Percentiles rank a stretch among this genome's conserved stretches.
phyloP scores from a whole-genome alignment of 129 eudicot species.

The Centrapalus pauciflorus region DNA sequence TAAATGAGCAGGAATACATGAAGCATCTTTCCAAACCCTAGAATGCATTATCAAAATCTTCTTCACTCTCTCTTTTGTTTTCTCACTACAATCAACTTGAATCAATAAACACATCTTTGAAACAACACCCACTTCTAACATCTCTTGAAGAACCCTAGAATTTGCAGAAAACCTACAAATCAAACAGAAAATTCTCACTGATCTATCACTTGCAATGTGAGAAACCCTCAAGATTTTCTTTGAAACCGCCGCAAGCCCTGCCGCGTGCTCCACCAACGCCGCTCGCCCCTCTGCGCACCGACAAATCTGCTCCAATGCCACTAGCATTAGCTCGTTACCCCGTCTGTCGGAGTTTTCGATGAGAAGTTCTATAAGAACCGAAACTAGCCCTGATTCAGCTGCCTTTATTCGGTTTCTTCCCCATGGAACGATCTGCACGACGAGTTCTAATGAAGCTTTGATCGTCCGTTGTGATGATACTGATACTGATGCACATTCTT shows the following conservation, averaged over 20 bases:
- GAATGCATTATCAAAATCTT: constrained; percentile 49
- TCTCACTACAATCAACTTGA: constrained; percentile 49
- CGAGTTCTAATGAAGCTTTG: constrained; percentile 36
- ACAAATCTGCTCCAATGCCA: constrained; percentile 43
- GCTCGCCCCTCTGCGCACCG: constrained; percentile 69
- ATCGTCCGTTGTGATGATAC: constrained; percentile 36
- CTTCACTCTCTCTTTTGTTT: constrained; percentile 50
- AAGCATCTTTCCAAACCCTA: constrained; percentile 52
- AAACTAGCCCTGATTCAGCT: constrained; percentile 45
- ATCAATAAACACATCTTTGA: constrained; percentile 55
- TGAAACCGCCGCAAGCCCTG: constrained; percentile 56
- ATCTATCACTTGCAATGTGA: constrained; percentile 48
- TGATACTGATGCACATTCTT: constrained; percentile 23
- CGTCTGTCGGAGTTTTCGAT: constrained; percentile 42
- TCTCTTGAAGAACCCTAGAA: constrained; percentile 42
- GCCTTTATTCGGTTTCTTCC: constrained; percentile 58
- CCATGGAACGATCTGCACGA: constrained; percentile 30
- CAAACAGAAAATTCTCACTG: constrained; percentile 45
- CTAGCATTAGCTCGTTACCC: constrained; percentile 36
- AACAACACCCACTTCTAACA: constrained; percentile 66
- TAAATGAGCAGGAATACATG: constrained; percentile 46
- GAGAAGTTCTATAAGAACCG: constrained; percentile 32
- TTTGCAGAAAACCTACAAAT: constrained; percentile 35
- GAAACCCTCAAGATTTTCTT: constrained; percentile 72
- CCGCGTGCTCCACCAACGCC: constrained; percentile 45